A percentile compares a stretch with the other conserved stretches of the same genome.
phyloP scores from a whole-genome alignment of 2,329 filamentous ascomycete genomes.

The Sarocladium brachiariae region DNA sequence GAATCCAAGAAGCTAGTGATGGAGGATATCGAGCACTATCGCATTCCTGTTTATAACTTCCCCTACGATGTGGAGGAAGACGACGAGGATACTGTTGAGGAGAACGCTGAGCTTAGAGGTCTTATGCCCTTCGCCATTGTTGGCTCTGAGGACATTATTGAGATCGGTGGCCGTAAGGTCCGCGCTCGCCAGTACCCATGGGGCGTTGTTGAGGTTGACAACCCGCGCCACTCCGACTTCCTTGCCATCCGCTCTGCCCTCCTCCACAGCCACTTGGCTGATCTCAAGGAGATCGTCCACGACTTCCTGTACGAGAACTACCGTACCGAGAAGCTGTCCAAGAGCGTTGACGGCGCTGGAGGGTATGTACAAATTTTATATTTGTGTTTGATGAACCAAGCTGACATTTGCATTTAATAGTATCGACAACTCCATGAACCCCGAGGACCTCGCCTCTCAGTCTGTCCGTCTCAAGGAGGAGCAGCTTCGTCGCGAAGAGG shows the following conservation, averaged over 20 bases:
- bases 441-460: constrained; percentile 92
- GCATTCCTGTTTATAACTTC: constrained; percentile 99
- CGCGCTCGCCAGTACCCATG: constrained; percentile 96
- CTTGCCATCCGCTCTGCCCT: constrained; percentile 93
- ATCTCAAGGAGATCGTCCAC: constrained; percentile 99
- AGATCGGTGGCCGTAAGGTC: constrained; percentile 87
- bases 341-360: constrained; percentile 92
- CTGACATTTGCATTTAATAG: constrained; percentile 34
- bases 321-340: constrained; percentile 99
- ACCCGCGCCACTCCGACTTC: constrained; percentile 98
- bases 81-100: constrained; percentile 97
- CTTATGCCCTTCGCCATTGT: constrained; percentile 99
- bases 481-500: constrained; percentile 96
- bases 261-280: constrained; percentile 93
- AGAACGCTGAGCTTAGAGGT: constrained; percentile 94
- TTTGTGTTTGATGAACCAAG: too few species aligned
- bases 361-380: constrained; percentile 68
- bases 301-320: constrained; percentile 99
- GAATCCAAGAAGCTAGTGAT: constrained; percentile 99
- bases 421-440: constrained; percentile 81
- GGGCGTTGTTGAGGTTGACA: constrained; percentile 98
- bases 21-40: constrained; percentile 99
- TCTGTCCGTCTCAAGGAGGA: constrained; percentile 99
- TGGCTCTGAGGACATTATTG: constrained; percentile 89
- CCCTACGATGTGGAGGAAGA: constrained; percentile 99